Conservation (phyloP, 2,329 filamentous ascomycete species). For the Botrytis paeoniae region DNA sequence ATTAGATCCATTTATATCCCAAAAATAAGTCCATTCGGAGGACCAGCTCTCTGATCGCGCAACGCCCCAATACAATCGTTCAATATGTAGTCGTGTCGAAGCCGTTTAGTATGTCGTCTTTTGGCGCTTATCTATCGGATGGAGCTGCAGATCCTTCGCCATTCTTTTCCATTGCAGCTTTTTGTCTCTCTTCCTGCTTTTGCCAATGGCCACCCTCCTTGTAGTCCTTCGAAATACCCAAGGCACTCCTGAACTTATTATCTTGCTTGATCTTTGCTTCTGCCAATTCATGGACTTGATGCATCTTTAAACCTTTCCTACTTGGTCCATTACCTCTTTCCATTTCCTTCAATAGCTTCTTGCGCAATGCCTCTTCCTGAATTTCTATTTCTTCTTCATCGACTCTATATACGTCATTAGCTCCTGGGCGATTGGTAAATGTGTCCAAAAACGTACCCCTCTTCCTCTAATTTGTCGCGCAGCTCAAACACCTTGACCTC, state of each 20-base stretch:
- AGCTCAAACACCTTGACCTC: conserved; percentile 93
- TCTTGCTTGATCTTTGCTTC: conserved; percentile 96
- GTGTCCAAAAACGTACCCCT: conserved; percentile 54
- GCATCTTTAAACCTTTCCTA: conserved; percentile 69
- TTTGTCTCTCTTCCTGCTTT: conserved; percentile 58
- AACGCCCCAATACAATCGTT: background rate
- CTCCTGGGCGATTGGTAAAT: background rate
- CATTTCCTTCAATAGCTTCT: conserved; percentile 52
- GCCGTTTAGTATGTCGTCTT: background rate
- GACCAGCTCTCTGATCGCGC: background rate
- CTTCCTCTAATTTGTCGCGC: conserved; percentile 86
- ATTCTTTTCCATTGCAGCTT: conserved; percentile 17
- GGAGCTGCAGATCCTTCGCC: background rate
- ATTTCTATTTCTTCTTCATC: conserved; percentile 91
- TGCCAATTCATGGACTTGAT: conserved; percentile 94
- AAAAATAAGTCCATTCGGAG: background rate
- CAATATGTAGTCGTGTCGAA: background rate
- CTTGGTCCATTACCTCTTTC: conserved; percentile 41
- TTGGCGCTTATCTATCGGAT: background rate
- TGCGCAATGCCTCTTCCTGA: conserved; percentile 62
- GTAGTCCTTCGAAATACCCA: conserved; percentile 84
- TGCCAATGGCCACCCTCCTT: conserved; percentile 85
- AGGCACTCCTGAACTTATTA: conserved; percentile 77
- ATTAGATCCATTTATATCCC: background rate
- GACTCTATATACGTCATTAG: conserved; percentile 47